Conservation (phyloP, 352 stramenopile species). For the Lagenidium giganteum region DNA sequence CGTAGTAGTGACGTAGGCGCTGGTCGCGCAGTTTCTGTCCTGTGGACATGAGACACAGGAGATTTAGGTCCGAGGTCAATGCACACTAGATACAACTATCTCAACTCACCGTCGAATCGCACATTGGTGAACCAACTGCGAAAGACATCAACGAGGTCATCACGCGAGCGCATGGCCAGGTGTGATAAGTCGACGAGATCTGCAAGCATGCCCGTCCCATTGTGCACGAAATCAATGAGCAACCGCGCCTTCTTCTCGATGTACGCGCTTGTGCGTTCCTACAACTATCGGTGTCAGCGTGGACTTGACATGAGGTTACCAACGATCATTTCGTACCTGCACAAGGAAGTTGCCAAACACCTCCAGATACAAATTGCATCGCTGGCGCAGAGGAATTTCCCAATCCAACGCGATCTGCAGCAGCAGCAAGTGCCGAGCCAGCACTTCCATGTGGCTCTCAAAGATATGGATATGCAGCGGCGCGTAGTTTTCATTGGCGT, state of each 20-base stretch:
- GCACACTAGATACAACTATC: neutral
- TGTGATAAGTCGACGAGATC: slow-evolving; percentile 77
- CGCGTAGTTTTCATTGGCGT: too few relatives aligned
- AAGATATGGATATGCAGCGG: slow-evolving; percentile 87
- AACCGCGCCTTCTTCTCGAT: slow-evolving; percentile 67
- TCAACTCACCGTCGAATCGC: slow-evolving; percentile 64
- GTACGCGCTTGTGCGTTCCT: slow-evolving; percentile 80
- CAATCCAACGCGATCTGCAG: slow-evolving; percentile 84
- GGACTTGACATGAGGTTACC: neutral
- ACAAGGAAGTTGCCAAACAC: slow-evolving; percentile 91
- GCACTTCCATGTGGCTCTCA: slow-evolving; percentile 79
- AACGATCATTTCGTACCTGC: slow-evolving; percentile 32
- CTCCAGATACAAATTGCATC: slow-evolving; percentile 89
- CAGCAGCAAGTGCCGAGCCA: slow-evolving; percentile 87
- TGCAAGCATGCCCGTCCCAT: slow-evolving; percentile 51
- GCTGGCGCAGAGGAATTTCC: slow-evolving; percentile 85
- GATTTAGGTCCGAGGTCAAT: too few relatives aligned
- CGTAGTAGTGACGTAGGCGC: slow-evolving; percentile 88
- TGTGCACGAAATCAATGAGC: slow-evolving; percentile 71
- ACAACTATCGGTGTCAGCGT: too few relatives aligned
- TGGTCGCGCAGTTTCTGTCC: slow-evolving; percentile 81
- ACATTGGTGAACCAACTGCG: slow-evolving; percentile 69
- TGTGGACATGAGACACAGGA: too few relatives aligned
- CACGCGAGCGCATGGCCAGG: slow-evolving; percentile 87
- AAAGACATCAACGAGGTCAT: slow-evolving; percentile 87